These are phyloP conservation scores for Mrakia blollopis DNA, from an alignment of 768 basidiomycete species.

Conservation along the genomic window DNA sequence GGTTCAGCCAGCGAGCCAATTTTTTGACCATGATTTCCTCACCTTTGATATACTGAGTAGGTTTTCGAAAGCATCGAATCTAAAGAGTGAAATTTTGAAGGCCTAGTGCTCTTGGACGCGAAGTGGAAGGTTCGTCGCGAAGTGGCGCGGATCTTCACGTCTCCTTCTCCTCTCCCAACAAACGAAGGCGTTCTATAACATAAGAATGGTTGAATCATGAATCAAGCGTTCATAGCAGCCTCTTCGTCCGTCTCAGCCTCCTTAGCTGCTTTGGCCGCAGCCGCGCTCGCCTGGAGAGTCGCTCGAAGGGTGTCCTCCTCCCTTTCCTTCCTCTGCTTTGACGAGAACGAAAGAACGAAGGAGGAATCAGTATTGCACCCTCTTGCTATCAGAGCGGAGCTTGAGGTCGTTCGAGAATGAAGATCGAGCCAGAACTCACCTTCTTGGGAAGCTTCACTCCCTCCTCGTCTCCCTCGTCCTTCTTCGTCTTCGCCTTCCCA, in stretches of 20 bases:
- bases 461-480: conserved; percentile 1
- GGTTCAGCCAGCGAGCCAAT: no score
- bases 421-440: no score
- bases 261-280: not conserved
- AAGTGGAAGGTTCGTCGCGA: no score
- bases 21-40: no score
- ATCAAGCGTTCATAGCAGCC: not conserved
- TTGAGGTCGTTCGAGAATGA: not conserved
- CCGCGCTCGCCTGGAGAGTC: not conserved
- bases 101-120: no score
- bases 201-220: not conserved
- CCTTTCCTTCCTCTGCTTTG: not conserved
- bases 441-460: not conserved
- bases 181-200: not conserved
- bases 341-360: not conserved
- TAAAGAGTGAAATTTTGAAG: no score
- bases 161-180: not conserved
- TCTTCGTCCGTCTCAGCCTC: not conserved
- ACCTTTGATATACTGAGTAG: no score
- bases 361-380: not conserved
- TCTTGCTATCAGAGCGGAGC: no score
- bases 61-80: no score
- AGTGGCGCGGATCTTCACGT: not conserved
- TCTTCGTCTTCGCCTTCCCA: conserved; percentile 39
- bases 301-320: not conserved